Conservation (phyloP, 768 basidiomycete species). For the Cystobasidium onofrii region DNA sequence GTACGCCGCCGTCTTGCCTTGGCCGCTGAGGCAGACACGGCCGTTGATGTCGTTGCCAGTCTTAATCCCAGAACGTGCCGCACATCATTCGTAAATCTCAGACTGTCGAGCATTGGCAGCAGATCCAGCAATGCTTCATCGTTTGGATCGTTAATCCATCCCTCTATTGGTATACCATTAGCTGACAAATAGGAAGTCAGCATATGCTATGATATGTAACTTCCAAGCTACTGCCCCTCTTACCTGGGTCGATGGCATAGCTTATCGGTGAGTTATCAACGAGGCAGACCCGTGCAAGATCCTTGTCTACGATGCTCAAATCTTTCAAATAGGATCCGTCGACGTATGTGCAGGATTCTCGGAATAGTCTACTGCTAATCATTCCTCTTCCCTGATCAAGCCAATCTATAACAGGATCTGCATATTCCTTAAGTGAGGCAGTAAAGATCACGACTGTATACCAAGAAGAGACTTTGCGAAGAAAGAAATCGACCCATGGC, state of each 20-base stretch:
- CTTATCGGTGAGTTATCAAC: conserved; percentile 92
- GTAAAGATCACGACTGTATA: conserved; percentile 98
- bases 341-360: conserved; percentile 90
- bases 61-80: conserved; percentile 74
- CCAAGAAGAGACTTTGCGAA: conserved; percentile 94
- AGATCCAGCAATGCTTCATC: conserved; percentile 95
- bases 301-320: conserved; percentile 72
- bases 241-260: conserved; percentile 87
- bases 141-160: conserved; percentile 94
- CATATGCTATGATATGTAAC: no score
- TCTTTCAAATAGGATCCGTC: conserved; percentile 96
- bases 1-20: not conserved
- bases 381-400: conserved; percentile 73
- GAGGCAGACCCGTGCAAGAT: conserved; percentile 85
- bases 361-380: conserved; percentile 76
- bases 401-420: conserved; percentile 99
- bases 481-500: conserved; percentile 91
- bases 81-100: conserved; percentile 93
- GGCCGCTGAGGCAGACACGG: not conserved
- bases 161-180: conserved; percentile 97
- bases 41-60: conserved; percentile 27
- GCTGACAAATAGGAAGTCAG: conserved; percentile 51
- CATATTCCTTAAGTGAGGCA: conserved; percentile 98
- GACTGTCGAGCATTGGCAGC: conserved; percentile 85
- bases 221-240: conserved; percentile 41